Conservation (phyloP, 805 yeast genomes). For the Candida tammaniensis region DNA sequence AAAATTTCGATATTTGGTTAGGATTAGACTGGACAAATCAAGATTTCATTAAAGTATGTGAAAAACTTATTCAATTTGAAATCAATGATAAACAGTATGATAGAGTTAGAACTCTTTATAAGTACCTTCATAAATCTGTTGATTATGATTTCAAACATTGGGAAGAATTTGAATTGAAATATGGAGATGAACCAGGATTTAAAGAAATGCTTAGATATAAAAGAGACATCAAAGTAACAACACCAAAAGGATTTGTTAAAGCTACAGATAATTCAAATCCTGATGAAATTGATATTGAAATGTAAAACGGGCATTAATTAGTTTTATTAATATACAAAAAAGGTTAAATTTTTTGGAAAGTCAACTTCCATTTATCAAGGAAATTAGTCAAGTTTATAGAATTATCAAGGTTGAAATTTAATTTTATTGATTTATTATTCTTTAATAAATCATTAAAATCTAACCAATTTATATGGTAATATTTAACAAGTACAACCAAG, state of each 20-base stretch:
- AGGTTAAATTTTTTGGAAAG: constrained; percentile 11
- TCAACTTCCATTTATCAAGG: constrained; percentile 35
- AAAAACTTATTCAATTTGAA: constrained; percentile 60
- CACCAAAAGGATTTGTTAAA: constrained; percentile 50
- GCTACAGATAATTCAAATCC: constrained; percentile 41
- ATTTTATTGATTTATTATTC: constrained; percentile 33
- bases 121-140: constrained; percentile 28
- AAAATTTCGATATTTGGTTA: constrained; percentile 18
- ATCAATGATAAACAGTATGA: constrained; percentile 45
- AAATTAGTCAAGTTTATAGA: constrained; percentile 33
- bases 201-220: constrained; percentile 70
- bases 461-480: constrained; percentile 44
- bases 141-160: constrained; percentile 37
- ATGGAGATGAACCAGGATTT: constrained; percentile 70
- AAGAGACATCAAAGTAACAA: constrained; percentile 34
- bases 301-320: constrained; percentile 19
- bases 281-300: constrained; percentile 60
- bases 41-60: constrained; percentile 27
- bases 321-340: background rate
- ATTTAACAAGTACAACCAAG: constrained; percentile 30
- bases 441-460: constrained; percentile 30
- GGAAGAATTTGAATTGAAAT: constrained; percentile 68
- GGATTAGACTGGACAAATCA: constrained; percentile 21
- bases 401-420: constrained; percentile 34
- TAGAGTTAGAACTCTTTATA: constrained; percentile 63